phyloP scores from a whole-genome alignment of 2,329 filamentous ascomycete genomes.

The Blumeria hordei region DNA sequence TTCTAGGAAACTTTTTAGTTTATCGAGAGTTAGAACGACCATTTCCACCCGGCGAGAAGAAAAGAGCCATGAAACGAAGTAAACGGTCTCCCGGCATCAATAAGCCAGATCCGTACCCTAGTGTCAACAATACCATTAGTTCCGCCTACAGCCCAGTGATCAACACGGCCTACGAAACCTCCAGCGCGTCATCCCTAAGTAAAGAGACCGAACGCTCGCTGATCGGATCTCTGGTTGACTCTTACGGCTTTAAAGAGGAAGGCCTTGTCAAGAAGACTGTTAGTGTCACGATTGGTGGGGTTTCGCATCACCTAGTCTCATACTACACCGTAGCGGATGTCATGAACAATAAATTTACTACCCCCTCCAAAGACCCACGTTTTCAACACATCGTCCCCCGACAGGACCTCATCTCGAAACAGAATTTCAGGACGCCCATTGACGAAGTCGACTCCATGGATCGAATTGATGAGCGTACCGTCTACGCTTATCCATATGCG shows the following conservation, averaged over 20 bases:
- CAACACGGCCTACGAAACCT: conserved; percentile 5
- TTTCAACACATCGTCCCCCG: conserved; percentile 29
- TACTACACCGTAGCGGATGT: conserved; percentile 74
- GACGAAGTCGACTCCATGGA: conserved; percentile 28
- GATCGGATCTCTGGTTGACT: conserved; percentile 70
- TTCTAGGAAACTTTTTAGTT: conserved; percentile 89
- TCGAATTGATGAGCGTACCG: conserved; percentile 10
- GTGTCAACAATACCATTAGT: conserved; percentile 2
- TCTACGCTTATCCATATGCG: conserved; percentile 9
- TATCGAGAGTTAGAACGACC: conserved; percentile 95
- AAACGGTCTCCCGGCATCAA: conserved; percentile 17
- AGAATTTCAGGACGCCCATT: conserved; percentile 42
- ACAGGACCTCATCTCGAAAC: conserved; percentile 29
- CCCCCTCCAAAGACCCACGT: conserved; percentile 29
- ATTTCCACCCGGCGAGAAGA: conserved; percentile 71
- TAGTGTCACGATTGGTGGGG: conserved; percentile 48
- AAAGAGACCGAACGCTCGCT: conserved; percentile 18
- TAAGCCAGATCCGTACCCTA: conserved; percentile 9
- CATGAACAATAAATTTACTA: conserved; percentile 26
- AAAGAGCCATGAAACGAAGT: conserved; percentile 51
- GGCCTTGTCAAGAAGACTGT: conserved; percentile 87
- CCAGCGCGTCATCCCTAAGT: conserved; percentile 8
- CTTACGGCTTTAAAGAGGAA: conserved; percentile 61
- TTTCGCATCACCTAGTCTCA: conserved; percentile 66
- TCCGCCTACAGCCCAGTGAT: conserved; percentile 5